These are phyloP conservation scores for Phoenix dactylifera DNA, from an alignment of 176 grass and related monocot genomes.

Conservation along the genomic window DNA sequence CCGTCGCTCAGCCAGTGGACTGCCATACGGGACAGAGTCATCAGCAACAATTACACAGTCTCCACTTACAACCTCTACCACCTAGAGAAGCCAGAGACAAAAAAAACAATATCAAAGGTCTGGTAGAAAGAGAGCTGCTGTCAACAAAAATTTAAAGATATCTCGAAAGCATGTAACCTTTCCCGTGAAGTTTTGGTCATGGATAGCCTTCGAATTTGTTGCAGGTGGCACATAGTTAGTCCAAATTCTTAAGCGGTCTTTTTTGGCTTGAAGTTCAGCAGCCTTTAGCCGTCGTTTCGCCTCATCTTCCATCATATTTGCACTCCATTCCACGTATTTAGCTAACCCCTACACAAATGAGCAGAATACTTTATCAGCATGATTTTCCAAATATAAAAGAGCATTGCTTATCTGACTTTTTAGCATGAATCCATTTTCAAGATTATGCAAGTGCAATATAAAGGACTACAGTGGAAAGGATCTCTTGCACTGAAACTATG, in stretches of 20 bases:
- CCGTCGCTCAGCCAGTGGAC: conserved; percentile 68
- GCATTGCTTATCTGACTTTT: too few species aligned
- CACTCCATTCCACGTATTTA: conserved; percentile 98
- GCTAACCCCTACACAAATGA: conserved; percentile 59
- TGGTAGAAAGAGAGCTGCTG: neutral
- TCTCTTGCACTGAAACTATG: too few species aligned
- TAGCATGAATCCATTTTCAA: too few species aligned
- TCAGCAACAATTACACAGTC: conserved; percentile 93
- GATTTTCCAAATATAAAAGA: too few species aligned
- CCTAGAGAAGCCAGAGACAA: conserved; percentile 27
- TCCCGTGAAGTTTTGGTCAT: conserved; percentile 91
- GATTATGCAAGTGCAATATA: too few species aligned
- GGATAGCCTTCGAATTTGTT: conserved; percentile 82
- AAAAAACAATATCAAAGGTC: neutral
- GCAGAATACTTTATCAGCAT: conserved; percentile 9
- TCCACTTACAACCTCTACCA: conserved; percentile 93
- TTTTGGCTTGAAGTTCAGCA: conserved; percentile 89
- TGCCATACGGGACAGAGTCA: conserved; percentile 63
- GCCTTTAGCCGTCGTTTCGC: conserved; percentile 70
- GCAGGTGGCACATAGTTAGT: conserved; percentile 66
- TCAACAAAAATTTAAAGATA: neutral
- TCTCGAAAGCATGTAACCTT: conserved; percentile 31
- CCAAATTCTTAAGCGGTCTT: conserved; percentile 82
- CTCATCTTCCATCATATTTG: conserved; percentile 92
- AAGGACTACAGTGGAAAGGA: too few species aligned